Base-by-base conservation (phyloP, 73 alveolate species). In the Uronychia binucleata region DNA sequence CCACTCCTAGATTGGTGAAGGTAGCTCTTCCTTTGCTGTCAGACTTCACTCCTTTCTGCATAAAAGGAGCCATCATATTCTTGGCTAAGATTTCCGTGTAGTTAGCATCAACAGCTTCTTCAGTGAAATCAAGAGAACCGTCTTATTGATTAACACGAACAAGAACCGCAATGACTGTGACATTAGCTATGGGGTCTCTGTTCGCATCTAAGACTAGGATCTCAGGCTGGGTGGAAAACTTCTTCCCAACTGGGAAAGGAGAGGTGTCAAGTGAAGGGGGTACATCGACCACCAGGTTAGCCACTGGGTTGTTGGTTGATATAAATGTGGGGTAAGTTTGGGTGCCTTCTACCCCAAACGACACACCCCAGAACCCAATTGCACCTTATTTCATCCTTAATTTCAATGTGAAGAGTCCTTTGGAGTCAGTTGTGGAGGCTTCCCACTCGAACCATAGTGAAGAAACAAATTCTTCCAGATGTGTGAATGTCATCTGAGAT, bases 161-260 rank as follows among this genome's bases (percentile, higher is more conserved):
- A 5, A 32, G 81, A 75, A 30, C 28, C 19, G 81, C 81, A 25
- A 26, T 5, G 8, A 75, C 81, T 5, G 5, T 5, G 27, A 5
- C 28, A 1, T 58, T 58, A 28, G 25, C 59, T 5, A 75, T 8
- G 27, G 81, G 81, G 30, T 30, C 30, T 8, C 81, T 58, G 5
- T 30, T 32, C 5, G 25, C 30, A 30, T 75, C 81, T 28, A 28
- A 28, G 27, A 75, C 59, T 8, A 1, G 5, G 27, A 75, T 58
- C n/a, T 5, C 59, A 75, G 81, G 81, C 30, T 75, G 30, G 32
- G 78, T 67, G 29, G 78, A 13, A 5, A 67, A 28, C 30, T 67
- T 67, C 29, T 67, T 28, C 5, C 32, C 32, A 67, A 13, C 5
- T 13, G 32, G 32, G 26, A 67, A 67, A 26, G 78, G 78, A 5